Base-by-base conservation (phyloP, 495 filamentous ascomycete genomes). In the Hypomontagnella submonticulosa region DNA sequence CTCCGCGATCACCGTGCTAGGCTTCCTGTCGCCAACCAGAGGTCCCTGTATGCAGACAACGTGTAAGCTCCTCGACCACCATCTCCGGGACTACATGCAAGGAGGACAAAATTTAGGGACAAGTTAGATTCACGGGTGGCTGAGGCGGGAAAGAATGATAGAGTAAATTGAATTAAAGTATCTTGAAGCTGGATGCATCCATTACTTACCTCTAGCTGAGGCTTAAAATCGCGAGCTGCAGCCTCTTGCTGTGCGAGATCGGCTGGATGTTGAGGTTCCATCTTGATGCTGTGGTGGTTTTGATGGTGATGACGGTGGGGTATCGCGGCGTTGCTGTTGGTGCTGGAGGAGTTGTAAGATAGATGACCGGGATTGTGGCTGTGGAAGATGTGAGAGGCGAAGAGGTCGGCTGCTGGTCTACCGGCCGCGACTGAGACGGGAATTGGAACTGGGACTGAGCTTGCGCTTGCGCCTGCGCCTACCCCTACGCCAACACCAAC, bases 1-100 rank as follows among this genome's bases (percentile, higher is more conserved):
- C 63, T 88, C 81, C 4, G 90, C 89, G 68, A 99, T 91, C 48
- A 80, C 84, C 66, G 87, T 86, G 77, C 88, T 97, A 9, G 90
- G 86, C 69, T 86, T 88, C 67, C 90, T 90, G 36, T 87, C 79
- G 62, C 94, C 90, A 43, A 98, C 91, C 10, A 93, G 80, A 33
- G 91, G 90, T 48, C 91, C 93, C 94, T 97, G 73, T 51, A 50
- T 67, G 56, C 52, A 48, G 56, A 61, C 77, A 65, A 76, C 13
- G 49, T 59, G 53, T 68, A 30, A 68, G 65, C 20, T 43, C 47
- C 43, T 47, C 8, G 20, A 32, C 33, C 36, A 40, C 13, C 36
- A 40, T 13, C 13, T 57, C 38, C 15, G 8, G 18, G 33, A 56
- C 12, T 40, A 36, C 11, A 42, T 43, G 19, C 27, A 61, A 55